These are phyloP conservation scores for Xylariaceae sp. DNA, from an alignment of 2,329 filamentous ascomycete genomes.

Conservation along the genomic window DNA sequence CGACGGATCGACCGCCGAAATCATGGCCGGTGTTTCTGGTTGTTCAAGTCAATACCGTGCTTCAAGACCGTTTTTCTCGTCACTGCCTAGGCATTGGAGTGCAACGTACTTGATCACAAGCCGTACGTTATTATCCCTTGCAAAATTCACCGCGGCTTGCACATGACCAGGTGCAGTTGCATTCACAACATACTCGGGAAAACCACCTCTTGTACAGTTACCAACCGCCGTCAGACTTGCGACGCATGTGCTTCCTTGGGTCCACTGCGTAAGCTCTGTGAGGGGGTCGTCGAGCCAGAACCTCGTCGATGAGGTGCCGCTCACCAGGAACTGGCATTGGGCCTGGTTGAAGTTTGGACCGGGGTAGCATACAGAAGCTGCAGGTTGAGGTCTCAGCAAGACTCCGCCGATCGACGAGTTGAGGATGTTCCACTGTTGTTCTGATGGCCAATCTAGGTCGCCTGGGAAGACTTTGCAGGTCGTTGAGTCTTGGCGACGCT, in stretches of 20 bases:
- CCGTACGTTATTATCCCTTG: conserved; percentile 35
- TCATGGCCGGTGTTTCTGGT: conserved; percentile 47
- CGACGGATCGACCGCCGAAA: conserved; percentile 45
- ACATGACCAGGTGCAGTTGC: conserved; percentile 35
- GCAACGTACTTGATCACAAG: conserved; percentile 35
- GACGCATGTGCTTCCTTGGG: conserved; percentile 34
- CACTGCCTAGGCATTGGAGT: background rate
- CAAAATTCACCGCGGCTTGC: conserved; percentile 34
- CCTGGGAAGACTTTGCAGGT: conserved; percentile 28
- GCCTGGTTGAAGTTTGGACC: conserved; percentile 24
- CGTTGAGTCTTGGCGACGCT: too few species aligned
- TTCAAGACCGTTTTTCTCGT: background rate
- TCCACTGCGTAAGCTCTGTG: conserved; percentile 30
- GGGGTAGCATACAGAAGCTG: conserved; percentile 31
- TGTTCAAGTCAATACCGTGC: conserved; percentile 30
- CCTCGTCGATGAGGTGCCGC: conserved; percentile 20
- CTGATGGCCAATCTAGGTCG: conserved; percentile 25
- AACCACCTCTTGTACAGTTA: conserved; percentile 35
- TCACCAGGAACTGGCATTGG: conserved; percentile 27
- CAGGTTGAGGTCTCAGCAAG: conserved; percentile 30
- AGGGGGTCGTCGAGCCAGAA: conserved; percentile 36
- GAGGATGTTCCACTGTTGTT: conserved; percentile 25
- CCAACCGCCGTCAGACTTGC: conserved; percentile 22
- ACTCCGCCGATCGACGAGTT: conserved; percentile 29
- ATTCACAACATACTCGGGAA: conserved; percentile 37